Evolutionary conservation across 2,329 filamentous ascomycete species (phyloP).

Genomic region (Sporothrix sp.): DNA sequence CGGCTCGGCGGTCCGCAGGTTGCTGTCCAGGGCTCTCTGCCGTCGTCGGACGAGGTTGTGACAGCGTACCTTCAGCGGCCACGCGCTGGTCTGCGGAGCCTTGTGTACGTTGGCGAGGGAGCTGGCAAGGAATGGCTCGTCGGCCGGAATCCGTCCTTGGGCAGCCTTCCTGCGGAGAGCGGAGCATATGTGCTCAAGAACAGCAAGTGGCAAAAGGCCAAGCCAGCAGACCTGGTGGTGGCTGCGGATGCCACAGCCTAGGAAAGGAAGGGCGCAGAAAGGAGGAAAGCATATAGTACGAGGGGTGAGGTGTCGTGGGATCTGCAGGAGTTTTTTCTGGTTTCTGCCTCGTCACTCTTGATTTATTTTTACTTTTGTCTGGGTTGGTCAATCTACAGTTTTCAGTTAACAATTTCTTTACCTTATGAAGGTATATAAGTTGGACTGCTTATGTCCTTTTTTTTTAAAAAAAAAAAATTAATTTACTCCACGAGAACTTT

Average conservation of each 20-base stretch:
- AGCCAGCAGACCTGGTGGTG: constrained; percentile 15
- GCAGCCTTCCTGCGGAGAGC: constrained; percentile 10
- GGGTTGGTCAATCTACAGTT: not conserved
- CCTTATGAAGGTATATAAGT: not conserved
- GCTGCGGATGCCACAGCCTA: constrained; percentile 4
- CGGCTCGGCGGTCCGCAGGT: constrained; percentile 52
- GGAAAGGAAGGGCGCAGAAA: not conserved
- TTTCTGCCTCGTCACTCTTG: not conserved
- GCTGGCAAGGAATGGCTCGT: constrained; percentile 15
- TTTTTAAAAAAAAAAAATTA: not conserved
- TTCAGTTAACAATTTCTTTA: not conserved
- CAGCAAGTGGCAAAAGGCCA: constrained; percentile 18
- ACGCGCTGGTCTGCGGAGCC: constrained; percentile 23
- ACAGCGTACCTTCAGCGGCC: constrained; percentile 20
- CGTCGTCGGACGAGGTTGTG: constrained; percentile 13
- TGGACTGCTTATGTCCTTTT: too few relatives aligned
- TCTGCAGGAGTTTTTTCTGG: not conserved
- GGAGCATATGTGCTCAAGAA: constrained; percentile 19
- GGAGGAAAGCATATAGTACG: not conserved
- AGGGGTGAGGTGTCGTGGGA: not conserved
- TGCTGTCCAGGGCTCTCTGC: constrained; percentile 12
- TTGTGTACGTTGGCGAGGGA: constrained; percentile 16
- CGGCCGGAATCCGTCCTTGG: constrained; percentile 19
- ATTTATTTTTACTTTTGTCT: not conserved
- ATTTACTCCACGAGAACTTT: not conserved